phyloP scores from a whole-genome alignment of 768 basidiomycete species.

The Favolaschia claudopus region DNA sequence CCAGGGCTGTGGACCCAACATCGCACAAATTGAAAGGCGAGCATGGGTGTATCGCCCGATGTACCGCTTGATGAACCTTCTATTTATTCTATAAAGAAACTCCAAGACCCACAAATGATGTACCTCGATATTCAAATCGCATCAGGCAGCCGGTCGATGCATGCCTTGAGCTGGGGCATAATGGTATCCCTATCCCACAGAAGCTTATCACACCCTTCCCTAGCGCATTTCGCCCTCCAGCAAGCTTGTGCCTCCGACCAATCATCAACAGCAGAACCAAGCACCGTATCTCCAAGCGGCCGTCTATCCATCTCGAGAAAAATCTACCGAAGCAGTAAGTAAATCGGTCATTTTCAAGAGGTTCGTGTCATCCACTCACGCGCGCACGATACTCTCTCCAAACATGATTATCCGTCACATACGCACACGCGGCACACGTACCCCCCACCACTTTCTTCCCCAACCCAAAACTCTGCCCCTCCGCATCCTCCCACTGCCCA shows the following conservation, averaged over 20 bases:
- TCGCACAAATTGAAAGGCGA: no score
- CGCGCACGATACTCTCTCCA: conserved; percentile 25
- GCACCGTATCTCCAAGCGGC: conserved; percentile 53
- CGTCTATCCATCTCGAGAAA: conserved; percentile 52
- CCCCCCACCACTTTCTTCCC: neutral
- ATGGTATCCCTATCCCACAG: conserved; percentile 14
- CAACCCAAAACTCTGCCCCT: neutral
- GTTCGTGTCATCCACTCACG: conserved; percentile 8
- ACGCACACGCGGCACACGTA: conserved; percentile 12
- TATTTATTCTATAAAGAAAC: no score
- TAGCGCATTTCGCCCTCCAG: conserved; percentile 43
- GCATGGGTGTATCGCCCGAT: no score
- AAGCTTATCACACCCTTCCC: conserved; percentile 2
- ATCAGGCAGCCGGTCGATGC: conserved; percentile 11
- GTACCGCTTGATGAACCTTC: no score
- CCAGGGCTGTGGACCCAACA: no score
- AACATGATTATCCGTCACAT: neutral
- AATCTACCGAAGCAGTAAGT: conserved; percentile 26
- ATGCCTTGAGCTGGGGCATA: conserved; percentile 6
- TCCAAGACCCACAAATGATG: no score
- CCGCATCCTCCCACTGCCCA: neutral
- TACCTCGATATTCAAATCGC: no score
- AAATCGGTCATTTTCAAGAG: neutral
- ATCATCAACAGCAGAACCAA: conserved; percentile 43
- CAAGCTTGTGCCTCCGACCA: conserved; percentile 55